Evolutionary conservation across 441 rosid species (phyloP), one percentile per base, ranked within the genome.

Genomic region (Eruca vesicaria): DNA sequence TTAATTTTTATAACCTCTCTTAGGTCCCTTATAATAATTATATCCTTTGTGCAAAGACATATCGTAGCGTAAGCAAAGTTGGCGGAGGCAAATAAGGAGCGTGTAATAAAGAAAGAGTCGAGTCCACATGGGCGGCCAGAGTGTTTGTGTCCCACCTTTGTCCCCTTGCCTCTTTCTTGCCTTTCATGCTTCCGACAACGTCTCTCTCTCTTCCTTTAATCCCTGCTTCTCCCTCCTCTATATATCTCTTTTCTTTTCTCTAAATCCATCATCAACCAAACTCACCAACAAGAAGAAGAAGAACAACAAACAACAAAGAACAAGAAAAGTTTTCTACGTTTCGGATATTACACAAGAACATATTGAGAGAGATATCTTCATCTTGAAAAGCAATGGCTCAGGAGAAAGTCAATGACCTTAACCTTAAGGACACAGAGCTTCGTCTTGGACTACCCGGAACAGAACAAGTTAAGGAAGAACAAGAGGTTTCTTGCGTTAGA

Each of bases 381-480:
- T 74, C 66, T 66, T 65, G 10, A 36, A 58, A 20, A 43, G 45
- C 31, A 29, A 79, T 79, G 57, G 81, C 82, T 1, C 85, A 73
- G 69, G 84, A 85, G 83, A 70, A 74, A 79, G 75, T 78, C 62
- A 78, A 73, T 29, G 91, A 81, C 74, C 85, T 90, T 50, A 87
- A 87, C 86, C 84, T 91, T 31, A 88, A 86, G 86, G 98, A 88
- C 28, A 93, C 98, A 6, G 96, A 94, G 83, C 92, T 94, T 4
- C 84, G 97, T 64, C 82, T 94, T 59, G 98, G 97, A 14, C 79
- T 90, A 75, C 98, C 97, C 0, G 98, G 97, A 55, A 82, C 88
- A 3, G 86, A 85, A 33, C 66, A 76, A 26, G 84, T 71, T 26
- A 80, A 9, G 7, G 26, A 67, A 53, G 80, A 82, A 23, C 75